These are phyloP conservation scores for Mycena pura DNA, from an alignment of 768 basidiomycete genomes.

Conservation along the genomic window DNA sequence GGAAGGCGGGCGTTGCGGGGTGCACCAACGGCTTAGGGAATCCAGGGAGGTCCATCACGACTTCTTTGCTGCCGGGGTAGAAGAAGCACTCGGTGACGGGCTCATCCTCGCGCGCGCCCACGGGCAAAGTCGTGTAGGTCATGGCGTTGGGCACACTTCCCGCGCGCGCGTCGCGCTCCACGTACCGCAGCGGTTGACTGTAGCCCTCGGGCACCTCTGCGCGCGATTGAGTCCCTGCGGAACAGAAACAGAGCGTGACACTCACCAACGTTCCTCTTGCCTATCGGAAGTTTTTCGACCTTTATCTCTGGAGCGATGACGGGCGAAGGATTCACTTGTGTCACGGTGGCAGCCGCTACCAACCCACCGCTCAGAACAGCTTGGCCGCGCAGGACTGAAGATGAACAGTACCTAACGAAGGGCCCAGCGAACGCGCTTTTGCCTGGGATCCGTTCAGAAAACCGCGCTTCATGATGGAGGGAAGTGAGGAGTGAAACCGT, in stretches of 20 bases:
- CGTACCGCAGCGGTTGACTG: too few relatives aligned
- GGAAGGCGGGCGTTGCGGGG: constrained; percentile 1
- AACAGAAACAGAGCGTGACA: too few relatives aligned
- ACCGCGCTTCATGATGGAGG: constrained; percentile 28
- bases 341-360: too few relatives aligned
- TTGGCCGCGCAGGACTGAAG: background rate
- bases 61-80: background rate
- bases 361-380: background rate
- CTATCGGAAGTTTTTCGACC: background rate
- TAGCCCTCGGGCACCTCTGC: background rate
- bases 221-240: too few relatives aligned
- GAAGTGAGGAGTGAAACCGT: too few relatives aligned
- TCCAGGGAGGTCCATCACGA: constrained; percentile 11
- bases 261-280: background rate
- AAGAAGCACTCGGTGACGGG: background rate
- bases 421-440: constrained; percentile 8
- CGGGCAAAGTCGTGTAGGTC: background rate
- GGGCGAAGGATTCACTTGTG: too few relatives aligned
- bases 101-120: background rate
- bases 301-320: background rate
- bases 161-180: background rate
- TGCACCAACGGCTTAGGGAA: constrained; percentile 23
- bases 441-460: constrained; percentile 30
- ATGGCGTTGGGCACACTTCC: background rate
- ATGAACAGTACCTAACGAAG: background rate